Evolutionary conservation across 768 basidiomycete genomes (phyloP), one percentile per base, ranked within the genome.

Genomic region (Pleurotus tuoliensis): DNA sequence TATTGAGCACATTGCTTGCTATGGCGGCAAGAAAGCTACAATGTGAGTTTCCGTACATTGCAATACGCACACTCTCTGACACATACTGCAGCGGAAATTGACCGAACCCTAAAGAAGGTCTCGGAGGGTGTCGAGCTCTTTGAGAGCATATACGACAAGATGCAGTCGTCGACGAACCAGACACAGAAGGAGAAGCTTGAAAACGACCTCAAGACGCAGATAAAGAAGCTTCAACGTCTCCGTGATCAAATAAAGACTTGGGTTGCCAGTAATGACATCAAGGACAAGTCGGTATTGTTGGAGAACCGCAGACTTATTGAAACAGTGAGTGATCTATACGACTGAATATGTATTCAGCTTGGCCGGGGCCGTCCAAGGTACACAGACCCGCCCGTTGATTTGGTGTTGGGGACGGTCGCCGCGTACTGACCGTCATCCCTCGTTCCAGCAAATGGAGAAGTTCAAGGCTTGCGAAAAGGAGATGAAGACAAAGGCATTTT

Each of bases 391-490:
- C 30, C 8, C 30, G 30, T 34, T 34, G 30, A 11, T 11, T 34
- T 9, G 30, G 30, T 34, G 30, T 30, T 34, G 30, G 11, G 30
- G 30, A 34, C 30, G 30, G 30, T 34, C 30, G 11, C 30, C 9
- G 30, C 30, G 30, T 34, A 13, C 24, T 70, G 65, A 67, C 58
- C 67, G 34, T 59, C 60, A 58, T 51, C 38, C 58, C 58, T 8
- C 46, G 68, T 57, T 59, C 56, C 72, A 98, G 97, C 97, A 98
- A 98, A 99, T 99, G 97, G 97, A 99, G 78, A 95, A 94, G 69
- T 99, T 99, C 84, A 99, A 99, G 67, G 96, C 96, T 20, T 94
- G 95, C 75, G 97, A 99, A 77, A 99, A 98, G 78, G 97, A 99
- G 75, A 98, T 98, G 96, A 99, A 99, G 82, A 98, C 97, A 57